Percentiles rank a stretch among this genome's conserved stretches.
phyloP scores from a whole-genome alignment of 805 yeast species.

The Yarrowia deformans region DNA sequence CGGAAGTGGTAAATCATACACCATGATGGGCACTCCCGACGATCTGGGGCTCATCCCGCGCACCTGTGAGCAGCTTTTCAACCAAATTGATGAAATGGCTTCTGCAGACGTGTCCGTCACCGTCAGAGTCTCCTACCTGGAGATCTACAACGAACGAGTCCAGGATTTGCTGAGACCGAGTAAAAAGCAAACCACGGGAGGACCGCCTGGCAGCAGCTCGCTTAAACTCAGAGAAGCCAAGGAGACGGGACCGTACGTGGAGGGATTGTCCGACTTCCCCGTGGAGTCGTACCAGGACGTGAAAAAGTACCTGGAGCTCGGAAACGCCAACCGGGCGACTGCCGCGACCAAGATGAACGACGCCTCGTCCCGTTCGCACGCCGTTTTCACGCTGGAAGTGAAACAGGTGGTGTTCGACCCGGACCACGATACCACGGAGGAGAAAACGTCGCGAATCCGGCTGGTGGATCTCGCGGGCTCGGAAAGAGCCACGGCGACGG shows the following conservation, averaged over 20 bases:
- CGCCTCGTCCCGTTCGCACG: conserved; percentile 79
- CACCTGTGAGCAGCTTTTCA: conserved; percentile 62
- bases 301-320: conserved; percentile 56
- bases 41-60: conserved; percentile 72
- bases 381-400: conserved; percentile 70
- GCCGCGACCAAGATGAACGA: conserved; percentile 79
- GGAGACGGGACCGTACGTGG: conserved; percentile 73
- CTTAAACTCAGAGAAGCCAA: conserved; percentile 72
- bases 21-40: conserved; percentile 69
- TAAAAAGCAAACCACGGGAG: conserved; percentile 19
- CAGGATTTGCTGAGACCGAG: conserved; percentile 61
- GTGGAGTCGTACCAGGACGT: conserved; percentile 63
- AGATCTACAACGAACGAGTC: conserved; percentile 80
- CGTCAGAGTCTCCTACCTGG: conserved; percentile 68
- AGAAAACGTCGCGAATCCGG: conserved; percentile 65
- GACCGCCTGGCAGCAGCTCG: conserved; percentile 41
- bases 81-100: conserved; percentile 52
- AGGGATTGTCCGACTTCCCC: conserved; percentile 62
- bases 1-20: conserved; percentile 82
- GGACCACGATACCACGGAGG: conserved; percentile 51
- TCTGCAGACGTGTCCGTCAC: conserved; percentile 53
- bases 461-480: conserved; percentile 86
- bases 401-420: conserved; percentile 60
- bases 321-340: conserved; percentile 65
- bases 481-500: conserved; percentile 70